Evolutionary conservation across 768 basidiomycete genomes (phyloP).

Genomic region (Dioszegia aurantiaca): DNA sequence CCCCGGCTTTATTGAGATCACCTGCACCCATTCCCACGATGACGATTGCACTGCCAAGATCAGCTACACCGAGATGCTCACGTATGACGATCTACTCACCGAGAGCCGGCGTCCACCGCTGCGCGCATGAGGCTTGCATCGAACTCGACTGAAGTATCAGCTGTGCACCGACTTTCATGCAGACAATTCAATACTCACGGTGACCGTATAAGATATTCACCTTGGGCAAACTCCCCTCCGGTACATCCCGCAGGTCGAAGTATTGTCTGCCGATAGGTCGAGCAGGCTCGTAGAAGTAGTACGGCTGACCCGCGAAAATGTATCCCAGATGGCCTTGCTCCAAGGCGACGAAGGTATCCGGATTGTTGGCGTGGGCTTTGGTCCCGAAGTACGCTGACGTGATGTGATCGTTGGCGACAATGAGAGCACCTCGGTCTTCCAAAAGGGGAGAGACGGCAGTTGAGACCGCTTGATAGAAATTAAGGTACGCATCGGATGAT

Average conservation of each 20-base stretch:
- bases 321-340: conserved; percentile 50
- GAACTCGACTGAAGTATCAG: conserved; percentile 7
- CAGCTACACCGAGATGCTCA: background rate
- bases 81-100: background rate
- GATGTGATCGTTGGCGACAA: conserved; percentile 51
- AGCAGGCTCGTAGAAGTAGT: conserved; percentile 38
- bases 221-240: conserved; percentile 19
- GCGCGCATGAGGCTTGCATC: conserved; percentile 1
- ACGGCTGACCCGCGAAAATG: conserved; percentile 30
- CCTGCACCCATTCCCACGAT: conserved; percentile 39
- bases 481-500: conserved; percentile 42
- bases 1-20: conserved; percentile 15
- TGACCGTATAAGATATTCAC: conserved; percentile 36
- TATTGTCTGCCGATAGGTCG: conserved; percentile 53
- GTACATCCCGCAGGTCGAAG: conserved; percentile 29
- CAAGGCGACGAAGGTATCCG: conserved; percentile 49
- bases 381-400: conserved; percentile 42
- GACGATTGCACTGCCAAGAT: conserved; percentile 26
- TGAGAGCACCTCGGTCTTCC: conserved; percentile 38
- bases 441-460: conserved; percentile 31
- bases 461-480: conserved; percentile 44
- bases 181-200: background rate
- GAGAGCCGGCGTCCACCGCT: background rate
- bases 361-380: conserved; percentile 44
- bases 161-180: background rate